Percentiles rank a stretch among this genome's conserved stretches.
Evolutionary conservation across 495 filamentous ascomycete genomes (phyloP).

Genomic region (Clohesyomyces aquaticus): DNA sequence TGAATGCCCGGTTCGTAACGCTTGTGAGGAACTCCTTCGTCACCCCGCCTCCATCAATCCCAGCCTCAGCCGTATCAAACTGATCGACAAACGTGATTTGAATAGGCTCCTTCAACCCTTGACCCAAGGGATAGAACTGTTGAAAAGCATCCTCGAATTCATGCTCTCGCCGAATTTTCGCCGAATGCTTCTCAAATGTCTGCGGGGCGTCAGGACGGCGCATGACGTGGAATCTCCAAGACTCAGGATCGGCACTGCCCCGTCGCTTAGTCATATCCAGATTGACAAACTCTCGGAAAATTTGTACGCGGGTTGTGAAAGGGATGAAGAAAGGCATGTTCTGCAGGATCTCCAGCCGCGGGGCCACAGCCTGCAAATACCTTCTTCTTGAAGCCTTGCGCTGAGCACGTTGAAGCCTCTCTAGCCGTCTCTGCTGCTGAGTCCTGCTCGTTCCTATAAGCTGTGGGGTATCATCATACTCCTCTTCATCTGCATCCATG

Average conservation of each 20-base stretch:
- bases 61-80: conserved; percentile 84
- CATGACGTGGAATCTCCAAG: conserved; percentile 71
- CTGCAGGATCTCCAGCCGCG: conserved; percentile 84
- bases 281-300: conserved; percentile 88
- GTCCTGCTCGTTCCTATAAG: conserved; percentile 58
- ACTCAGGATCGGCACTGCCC: conserved; percentile 76
- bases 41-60: conserved; percentile 95
- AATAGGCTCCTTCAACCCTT: conserved; percentile 91
- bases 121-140: conserved; percentile 79
- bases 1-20: conserved; percentile 86
- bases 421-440: conserved; percentile 57
- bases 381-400: conserved; percentile 66
- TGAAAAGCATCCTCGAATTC: conserved; percentile 85
- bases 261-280: conserved; percentile 77
- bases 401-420: conserved; percentile 62
- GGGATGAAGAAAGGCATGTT: conserved; percentile 98
- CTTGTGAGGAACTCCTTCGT: conserved; percentile 97
- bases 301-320: conserved; percentile 87
- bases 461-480: conserved; percentile 47
- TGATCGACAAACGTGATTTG: conserved; percentile 96
- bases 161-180: conserved; percentile 76
- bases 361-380: conserved; percentile 73
- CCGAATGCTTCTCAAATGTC: conserved; percentile 72
- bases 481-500: conserved; percentile 58
- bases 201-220: conserved; percentile 49